Conservation (phyloP, 2,329 filamentous ascomycete species). For the Albifimbria verrucaria region DNA sequence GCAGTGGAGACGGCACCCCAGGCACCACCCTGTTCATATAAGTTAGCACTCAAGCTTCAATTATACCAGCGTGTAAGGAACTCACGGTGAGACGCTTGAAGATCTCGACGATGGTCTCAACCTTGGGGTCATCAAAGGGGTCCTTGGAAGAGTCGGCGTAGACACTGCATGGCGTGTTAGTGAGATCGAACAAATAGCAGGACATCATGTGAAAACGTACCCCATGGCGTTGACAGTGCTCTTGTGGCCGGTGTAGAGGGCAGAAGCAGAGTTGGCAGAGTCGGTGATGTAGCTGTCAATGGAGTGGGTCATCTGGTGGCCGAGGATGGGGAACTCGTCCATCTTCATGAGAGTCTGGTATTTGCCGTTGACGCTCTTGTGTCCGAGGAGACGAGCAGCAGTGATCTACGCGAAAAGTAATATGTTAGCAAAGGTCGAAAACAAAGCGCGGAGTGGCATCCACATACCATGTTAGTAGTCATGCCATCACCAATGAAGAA, state of each 20-base stretch:
- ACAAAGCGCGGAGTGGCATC: not conserved
- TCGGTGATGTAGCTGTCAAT: conserved; percentile 84
- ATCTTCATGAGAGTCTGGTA: conserved; percentile 73
- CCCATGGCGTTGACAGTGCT: conserved; percentile 78
- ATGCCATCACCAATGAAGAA: conserved; percentile 77
- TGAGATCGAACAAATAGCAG: not conserved
- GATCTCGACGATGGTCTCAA: conserved; percentile 79
- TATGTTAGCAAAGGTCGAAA: conserved; percentile 7
- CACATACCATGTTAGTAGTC: conserved; percentile 65
- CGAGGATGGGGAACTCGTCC: conserved; percentile 81
- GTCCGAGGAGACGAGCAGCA: conserved; percentile 74
- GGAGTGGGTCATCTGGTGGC: conserved; percentile 87
- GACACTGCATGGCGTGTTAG: conserved; percentile 39
- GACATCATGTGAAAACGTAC: conserved; percentile 24
- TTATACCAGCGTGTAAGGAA: conserved; percentile 9
- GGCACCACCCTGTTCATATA: conserved; percentile 38
- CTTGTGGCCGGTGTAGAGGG: conserved; percentile 81
- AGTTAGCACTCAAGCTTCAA: conserved; percentile 8
- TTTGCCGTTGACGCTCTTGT: conserved; percentile 81
- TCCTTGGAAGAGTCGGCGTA: conserved; percentile 74
- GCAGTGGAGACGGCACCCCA: conserved; percentile 76
- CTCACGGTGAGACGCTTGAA: conserved; percentile 67
- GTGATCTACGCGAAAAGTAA: conserved; percentile 47
- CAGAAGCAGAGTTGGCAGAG: conserved; percentile 79
- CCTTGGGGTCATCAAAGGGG: conserved; percentile 78